Evolutionary conservation across 2,329 filamentous ascomycete species (phyloP).

Genomic region (Hypomyces perniciosus): DNA sequence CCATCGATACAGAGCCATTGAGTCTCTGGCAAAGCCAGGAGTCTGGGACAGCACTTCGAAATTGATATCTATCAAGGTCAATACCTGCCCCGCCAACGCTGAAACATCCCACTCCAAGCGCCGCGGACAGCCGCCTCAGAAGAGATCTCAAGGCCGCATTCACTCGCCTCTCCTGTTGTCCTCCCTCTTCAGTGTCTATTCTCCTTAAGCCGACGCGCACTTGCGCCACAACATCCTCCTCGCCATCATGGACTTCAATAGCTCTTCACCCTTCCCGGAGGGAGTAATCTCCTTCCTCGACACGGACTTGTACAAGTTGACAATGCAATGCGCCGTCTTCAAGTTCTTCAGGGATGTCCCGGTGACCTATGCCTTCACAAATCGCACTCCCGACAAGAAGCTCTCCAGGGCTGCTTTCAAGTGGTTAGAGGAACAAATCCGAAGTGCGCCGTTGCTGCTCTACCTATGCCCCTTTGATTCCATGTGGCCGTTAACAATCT

Average conservation of each 20-base stretch:
- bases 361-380: conserved; percentile 91
- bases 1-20: too few relatives aligned
- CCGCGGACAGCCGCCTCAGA: neutral
- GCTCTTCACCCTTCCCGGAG: conserved; percentile 61
- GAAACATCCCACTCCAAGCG: neutral
- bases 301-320: conserved; percentile 88
- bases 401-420: conserved; percentile 74
- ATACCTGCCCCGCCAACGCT: neutral
- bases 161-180: neutral
- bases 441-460: conserved; percentile 47
- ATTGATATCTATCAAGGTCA: too few relatives aligned
- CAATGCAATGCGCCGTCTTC: conserved; percentile 95
- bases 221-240: neutral
- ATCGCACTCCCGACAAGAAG: conserved; percentile 90
- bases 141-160: neutral
- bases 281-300: conserved; percentile 79
- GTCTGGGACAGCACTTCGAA: too few relatives aligned
- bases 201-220: neutral
- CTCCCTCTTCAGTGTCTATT: neutral
- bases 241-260: conserved; percentile 56
- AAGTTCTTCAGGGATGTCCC: conserved; percentile 81
- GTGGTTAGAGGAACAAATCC: conserved; percentile 81
- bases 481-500: conserved; percentile 20
- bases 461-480: neutral
- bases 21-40: too few relatives aligned